Conservation (phyloP, 148 eudicot genomes). For the Pharnaceum exiguum region DNA sequence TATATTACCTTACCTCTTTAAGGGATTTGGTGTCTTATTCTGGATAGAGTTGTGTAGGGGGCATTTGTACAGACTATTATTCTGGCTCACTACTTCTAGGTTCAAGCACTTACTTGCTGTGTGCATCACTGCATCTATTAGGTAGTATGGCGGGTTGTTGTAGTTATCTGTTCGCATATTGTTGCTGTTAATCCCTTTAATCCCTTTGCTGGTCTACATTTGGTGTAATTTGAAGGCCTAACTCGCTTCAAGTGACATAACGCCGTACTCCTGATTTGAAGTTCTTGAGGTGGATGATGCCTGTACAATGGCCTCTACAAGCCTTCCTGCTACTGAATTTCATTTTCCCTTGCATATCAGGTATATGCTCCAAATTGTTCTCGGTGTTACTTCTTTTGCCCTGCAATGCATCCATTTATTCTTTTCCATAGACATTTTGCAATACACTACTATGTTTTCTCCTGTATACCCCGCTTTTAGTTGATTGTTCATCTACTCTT, state of each 20-base stretch:
- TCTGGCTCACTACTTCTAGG: too few relatives aligned
- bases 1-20: too few relatives aligned
- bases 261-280: conserved; percentile 1
- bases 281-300: conserved; percentile 30
- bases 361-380: conserved; percentile 14
- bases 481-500: not conserved
- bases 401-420: not conserved
- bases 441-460: not conserved
- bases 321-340: conserved; percentile 27
- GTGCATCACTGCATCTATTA: too few relatives aligned
- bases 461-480: not conserved
- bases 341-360: conserved; percentile 23
- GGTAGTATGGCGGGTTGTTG: too few relatives aligned
- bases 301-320: conserved; percentile 20
- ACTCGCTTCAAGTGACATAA: not conserved
- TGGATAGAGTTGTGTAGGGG: too few relatives aligned
- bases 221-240: too few relatives aligned
- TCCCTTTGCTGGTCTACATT: too few relatives aligned
- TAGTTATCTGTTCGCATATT: too few relatives aligned
- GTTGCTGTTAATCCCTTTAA: too few relatives aligned
- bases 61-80: too few relatives aligned
- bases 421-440: not conserved
- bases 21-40: too few relatives aligned
- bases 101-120: too few relatives aligned
- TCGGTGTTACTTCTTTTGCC: not conserved